A percentile compares a stretch with the other conserved stretches of the same genome.
Conservation (phyloP, 805 yeast genomes). For the Phaffomyces antillensis region DNA sequence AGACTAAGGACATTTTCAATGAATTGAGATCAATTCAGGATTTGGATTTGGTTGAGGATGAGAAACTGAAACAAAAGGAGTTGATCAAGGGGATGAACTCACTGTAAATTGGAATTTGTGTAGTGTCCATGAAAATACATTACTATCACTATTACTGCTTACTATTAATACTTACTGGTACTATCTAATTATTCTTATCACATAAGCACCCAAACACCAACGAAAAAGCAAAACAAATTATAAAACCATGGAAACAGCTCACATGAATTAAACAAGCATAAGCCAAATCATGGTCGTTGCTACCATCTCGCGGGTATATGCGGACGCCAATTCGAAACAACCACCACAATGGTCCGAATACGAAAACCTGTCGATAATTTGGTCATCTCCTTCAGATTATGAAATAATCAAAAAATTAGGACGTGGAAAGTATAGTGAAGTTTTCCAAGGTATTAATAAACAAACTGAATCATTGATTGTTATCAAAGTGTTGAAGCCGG, state of each 20-base stretch:
- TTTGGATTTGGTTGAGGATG: conserved; percentile 4
- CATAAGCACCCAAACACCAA: no score
- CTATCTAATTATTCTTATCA: no score
- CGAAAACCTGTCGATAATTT: conserved; percentile 59
- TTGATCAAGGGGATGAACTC: conserved; percentile 3
- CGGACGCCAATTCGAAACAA: conserved; percentile 68
- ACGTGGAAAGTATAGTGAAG: conserved; percentile 91
- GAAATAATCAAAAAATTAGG: conserved; percentile 83
- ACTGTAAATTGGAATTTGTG: background rate
- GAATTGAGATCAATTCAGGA: conserved; percentile 44
- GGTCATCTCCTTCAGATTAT: conserved; percentile 83
- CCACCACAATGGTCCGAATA: conserved; percentile 89
- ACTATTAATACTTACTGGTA: no score
- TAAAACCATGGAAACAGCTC: no score
- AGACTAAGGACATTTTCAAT: conserved; percentile 80
- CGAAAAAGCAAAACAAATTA: no score
- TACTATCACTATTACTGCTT: no score
- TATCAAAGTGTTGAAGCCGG: conserved; percentile 89
- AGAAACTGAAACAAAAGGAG: conserved; percentile 6
- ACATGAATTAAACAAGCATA: no score
- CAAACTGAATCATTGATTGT: conserved; percentile 60
- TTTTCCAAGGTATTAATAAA: conserved; percentile 74
- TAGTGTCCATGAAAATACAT: no score
- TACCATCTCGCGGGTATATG: conserved; percentile 70
- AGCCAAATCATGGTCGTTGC: background rate